Evolutionary conservation across 78 protist species (phyloP), one percentile per base, ranked within the genome.

Genomic region (Tieghemostelium lacteum): DNA sequence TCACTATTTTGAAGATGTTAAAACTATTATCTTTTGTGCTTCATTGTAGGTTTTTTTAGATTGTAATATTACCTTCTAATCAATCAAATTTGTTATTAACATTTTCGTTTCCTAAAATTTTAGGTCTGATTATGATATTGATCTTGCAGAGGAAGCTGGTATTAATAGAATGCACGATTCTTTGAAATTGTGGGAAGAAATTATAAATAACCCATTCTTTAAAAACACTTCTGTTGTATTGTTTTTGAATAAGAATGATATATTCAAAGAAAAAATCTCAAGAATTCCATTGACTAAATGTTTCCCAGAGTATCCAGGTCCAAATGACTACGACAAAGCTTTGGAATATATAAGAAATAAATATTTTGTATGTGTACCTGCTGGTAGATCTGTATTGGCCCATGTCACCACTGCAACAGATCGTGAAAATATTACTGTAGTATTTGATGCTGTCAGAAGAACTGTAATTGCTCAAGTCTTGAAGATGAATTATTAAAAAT

Each of bases 1-100:
- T 55, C 99, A 98, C 85, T 95, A 96, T 85, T 98, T 98, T 75
- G 97, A 94, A 61, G 83, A 88, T 40, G 99, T 98, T 29, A 96
- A 96, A 8, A 95, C 98, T 19, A 94, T 98, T 63, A 86, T 96
- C 63, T 98, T 96, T 87, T 92, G 95, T 61, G 94, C 94, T 39
- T 95, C 98, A 2, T 34, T 96, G 45, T 75, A n/a, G n/a, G n/a
- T n/a, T n/a, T n/a, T n/a, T n/a, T n/a, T n/a, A n/a, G n/a, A n/a
- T n/a, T n/a, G n/a, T n/a, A n/a, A n/a, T n/a, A n/a, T n/a, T 34
- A 12, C 54, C 31, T 33, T 62, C 12, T 34, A 12, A 12, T 7
- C 14, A 34, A 7, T 62, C 67, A 16, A 12, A 26, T 40, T 69
- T 67, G 97, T 62, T 12, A 7, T 62, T n/a, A 37, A 12, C 7